Conservation (phyloP, 352 stramenopile species). For the Phytopythium chamaehyphon region DNA sequence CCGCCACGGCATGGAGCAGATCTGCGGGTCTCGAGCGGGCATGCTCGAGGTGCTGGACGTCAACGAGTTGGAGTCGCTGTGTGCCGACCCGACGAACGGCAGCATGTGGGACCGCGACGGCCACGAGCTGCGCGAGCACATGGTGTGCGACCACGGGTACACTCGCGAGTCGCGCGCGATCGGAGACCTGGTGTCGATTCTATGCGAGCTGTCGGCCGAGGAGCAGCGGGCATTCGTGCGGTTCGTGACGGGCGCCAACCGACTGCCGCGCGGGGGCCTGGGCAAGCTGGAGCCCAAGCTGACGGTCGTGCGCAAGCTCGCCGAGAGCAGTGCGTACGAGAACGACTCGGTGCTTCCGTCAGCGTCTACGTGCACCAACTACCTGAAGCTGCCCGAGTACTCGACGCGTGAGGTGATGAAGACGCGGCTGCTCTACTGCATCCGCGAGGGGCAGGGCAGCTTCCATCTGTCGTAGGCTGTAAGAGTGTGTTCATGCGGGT, state of each 20-base stretch:
- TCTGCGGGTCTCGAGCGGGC: conserved; percentile 29
- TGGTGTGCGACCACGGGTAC: conserved; percentile 88
- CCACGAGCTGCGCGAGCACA: conserved; percentile 61
- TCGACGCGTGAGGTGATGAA: conserved; percentile 72
- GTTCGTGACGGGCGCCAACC: conserved; percentile 88
- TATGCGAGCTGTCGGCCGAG: conserved; percentile 59
- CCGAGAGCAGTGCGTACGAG: conserved; percentile 15
- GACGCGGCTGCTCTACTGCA: conserved; percentile 73
- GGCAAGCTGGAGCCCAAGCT: conserved; percentile 78
- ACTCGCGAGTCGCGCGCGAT: conserved; percentile 59
- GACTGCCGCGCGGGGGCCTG: conserved; percentile 81
- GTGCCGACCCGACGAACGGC: conserved; percentile 36
- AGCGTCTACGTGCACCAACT: conserved; percentile 88
- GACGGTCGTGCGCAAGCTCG: conserved; percentile 85
- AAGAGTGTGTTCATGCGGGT: background rate
- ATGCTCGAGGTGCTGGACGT: conserved; percentile 64
- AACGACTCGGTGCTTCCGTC: conserved; percentile 70
- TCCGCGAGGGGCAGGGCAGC: conserved; percentile 80
- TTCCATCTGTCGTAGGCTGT: conserved; percentile 70
- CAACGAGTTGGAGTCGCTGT: conserved; percentile 56
- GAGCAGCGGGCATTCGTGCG: conserved; percentile 84
- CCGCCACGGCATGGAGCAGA: conserved; percentile 60
- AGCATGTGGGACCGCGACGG: conserved; percentile 73
- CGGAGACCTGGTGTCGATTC: conserved; percentile 63
- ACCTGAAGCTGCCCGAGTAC: conserved; percentile 91